These are phyloP conservation scores for Rhynchospora breviuscula DNA, from an alignment of 176 grass and related monocot genomes.

Conservation along the genomic window DNA sequence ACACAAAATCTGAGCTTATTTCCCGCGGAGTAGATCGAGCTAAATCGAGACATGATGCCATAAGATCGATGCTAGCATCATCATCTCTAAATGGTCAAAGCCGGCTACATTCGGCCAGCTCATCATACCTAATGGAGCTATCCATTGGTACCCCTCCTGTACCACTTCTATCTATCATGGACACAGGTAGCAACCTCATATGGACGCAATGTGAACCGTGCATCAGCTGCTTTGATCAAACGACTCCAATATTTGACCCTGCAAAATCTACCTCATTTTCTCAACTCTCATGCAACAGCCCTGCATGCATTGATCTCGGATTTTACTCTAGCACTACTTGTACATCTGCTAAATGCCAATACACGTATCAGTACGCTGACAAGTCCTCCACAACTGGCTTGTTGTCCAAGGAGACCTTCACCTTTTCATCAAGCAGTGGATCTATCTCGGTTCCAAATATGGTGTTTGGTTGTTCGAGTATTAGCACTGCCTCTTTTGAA, in stretches of 20 bases:
- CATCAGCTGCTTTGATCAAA: conserved; percentile 31
- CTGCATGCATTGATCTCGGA: conserved; percentile 13
- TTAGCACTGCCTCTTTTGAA: conserved; percentile 1
- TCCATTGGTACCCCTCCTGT: conserved; percentile 44
- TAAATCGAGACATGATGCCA: background rate
- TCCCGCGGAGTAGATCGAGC: conserved; percentile 5
- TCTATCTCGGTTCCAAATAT: conserved; percentile 1
- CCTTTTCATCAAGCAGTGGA: conserved; percentile 11
- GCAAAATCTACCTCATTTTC: conserved; percentile 35
- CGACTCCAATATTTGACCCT: conserved; percentile 43
- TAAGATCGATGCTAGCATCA: conserved; percentile 3
- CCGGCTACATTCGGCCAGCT: background rate
- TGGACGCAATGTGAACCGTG: conserved; percentile 57
- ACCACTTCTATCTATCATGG: conserved; percentile 25
- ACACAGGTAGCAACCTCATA: conserved; percentile 52
- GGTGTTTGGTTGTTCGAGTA: conserved; percentile 17
- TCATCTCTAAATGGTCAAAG: conserved; percentile 1
- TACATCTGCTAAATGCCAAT: conserved; percentile 35
- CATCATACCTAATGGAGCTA: conserved; percentile 39
- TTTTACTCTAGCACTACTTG: conserved; percentile 10
- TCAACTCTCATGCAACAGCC: conserved; percentile 22
- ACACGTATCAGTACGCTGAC: conserved; percentile 34
- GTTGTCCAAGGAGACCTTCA: conserved; percentile 23
- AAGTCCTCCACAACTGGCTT: conserved; percentile 27
- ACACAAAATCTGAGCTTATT: conserved; percentile 17